Conservation (phyloP, 768 basidiomycete genomes). For the Leccinum pellstonianum region DNA sequence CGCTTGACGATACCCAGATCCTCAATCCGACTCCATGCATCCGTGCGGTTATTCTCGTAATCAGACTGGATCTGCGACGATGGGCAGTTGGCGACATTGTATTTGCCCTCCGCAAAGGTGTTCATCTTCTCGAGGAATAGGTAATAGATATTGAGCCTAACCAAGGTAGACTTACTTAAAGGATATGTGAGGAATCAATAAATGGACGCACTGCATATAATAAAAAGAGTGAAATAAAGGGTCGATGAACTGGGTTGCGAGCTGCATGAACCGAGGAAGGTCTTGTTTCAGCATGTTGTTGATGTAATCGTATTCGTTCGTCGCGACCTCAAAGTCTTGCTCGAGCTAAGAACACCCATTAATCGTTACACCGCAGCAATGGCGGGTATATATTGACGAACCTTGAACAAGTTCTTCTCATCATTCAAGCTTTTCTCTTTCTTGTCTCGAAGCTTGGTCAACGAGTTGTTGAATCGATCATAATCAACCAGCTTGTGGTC, state of each 20-base stretch:
- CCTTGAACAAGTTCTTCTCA: slow-evolving; percentile 97
- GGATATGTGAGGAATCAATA: not conserved
- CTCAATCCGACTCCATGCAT: slow-evolving; percentile 78
- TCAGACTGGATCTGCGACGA: slow-evolving; percentile 70
- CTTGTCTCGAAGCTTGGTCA: slow-evolving; percentile 96
- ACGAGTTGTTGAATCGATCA: slow-evolving; percentile 93
- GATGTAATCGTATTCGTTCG: slow-evolving; percentile 91
- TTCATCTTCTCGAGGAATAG: slow-evolving; percentile 93
- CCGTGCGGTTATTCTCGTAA: slow-evolving; percentile 81
- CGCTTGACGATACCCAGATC: slow-evolving; percentile 80
- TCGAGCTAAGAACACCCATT: slow-evolving; percentile 57
- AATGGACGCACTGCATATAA: slow-evolving; percentile 90
- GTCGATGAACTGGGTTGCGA: slow-evolving; percentile 88
- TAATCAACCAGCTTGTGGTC: slow-evolving; percentile 98
- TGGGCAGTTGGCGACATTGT: slow-evolving; percentile 62
- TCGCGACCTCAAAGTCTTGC: slow-evolving; percentile 92
- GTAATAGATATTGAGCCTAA: slow-evolving; percentile 90
- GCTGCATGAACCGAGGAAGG: slow-evolving; percentile 86
- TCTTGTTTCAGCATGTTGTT: slow-evolving; percentile 89
- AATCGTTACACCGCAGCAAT: not conserved
- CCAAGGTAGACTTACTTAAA: not conserved
- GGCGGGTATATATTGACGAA: slow-evolving; percentile 29
- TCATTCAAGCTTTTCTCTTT: slow-evolving; percentile 95
- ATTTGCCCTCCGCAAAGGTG: slow-evolving; percentile 78
- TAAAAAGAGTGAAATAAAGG: slow-evolving; percentile 98